Conservation (phyloP, 306 rosid genomes). For the Cyclanthera cordifolia region DNA sequence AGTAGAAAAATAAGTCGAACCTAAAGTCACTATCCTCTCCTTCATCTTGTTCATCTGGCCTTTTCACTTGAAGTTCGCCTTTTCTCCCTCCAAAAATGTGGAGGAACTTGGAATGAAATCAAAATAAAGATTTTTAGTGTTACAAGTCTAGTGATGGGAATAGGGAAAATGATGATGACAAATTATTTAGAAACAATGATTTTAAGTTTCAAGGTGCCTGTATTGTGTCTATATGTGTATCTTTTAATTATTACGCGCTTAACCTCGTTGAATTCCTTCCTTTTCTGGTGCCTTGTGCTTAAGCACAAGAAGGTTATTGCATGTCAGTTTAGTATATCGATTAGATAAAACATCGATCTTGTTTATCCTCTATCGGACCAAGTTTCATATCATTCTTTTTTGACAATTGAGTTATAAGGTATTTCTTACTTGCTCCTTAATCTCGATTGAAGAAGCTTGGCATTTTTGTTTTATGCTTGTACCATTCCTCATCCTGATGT, state of each 20-base stretch:
- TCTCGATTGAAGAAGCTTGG: neutral
- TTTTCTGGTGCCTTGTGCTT: neutral
- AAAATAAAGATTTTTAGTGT: neutral
- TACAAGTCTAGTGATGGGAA: neutral
- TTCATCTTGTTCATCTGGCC: neutral
- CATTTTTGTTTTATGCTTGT: neutral
- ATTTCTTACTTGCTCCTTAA: neutral
- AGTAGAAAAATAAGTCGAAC: neutral
- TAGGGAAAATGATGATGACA: neutral
- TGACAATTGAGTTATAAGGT: neutral
- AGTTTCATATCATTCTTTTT: neutral
- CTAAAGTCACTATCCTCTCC: neutral
- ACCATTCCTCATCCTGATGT: neutral
- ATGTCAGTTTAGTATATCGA: neutral
- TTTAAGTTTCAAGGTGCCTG: neutral
- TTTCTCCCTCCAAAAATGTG: neutral
- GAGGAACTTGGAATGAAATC: neutral
- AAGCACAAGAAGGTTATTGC: neutral
- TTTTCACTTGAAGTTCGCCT: neutral
- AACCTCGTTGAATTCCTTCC: neutral
- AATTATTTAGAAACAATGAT: neutral
- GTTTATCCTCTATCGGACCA: neutral
- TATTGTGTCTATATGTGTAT: neutral
- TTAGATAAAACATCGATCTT: neutral
- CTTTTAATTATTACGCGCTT: neutral